Conservation (phyloP, 352 stramenopile genomes). For the Globisporangium cylindrosporum region DNA sequence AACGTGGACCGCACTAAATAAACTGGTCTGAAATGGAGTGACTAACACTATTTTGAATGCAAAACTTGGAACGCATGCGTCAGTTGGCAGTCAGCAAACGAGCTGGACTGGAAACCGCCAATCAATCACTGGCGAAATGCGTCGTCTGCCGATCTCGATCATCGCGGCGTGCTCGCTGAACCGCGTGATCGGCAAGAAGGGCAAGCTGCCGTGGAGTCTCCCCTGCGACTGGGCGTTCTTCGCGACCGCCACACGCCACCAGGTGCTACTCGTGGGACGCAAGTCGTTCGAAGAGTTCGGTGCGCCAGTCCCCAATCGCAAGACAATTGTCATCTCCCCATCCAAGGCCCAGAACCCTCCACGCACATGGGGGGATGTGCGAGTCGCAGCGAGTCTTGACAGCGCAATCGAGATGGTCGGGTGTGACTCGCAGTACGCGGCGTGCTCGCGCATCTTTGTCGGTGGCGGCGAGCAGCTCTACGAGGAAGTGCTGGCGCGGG, state of each 20-base stretch:
- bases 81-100: no score
- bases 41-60: background rate
- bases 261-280: conserved; percentile 66
- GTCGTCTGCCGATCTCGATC: conserved; percentile 45
- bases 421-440: conserved; percentile 28
- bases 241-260: conserved; percentile 37
- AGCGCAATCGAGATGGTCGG: conserved; percentile 42
- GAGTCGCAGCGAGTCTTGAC: conserved; percentile 34
- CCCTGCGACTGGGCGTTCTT: conserved; percentile 76
- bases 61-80: no score
- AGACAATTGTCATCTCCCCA: conserved; percentile 58
- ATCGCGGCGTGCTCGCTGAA: conserved; percentile 73
- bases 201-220: conserved; percentile 55
- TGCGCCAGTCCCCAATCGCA: conserved; percentile 38
- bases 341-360: conserved; percentile 15
- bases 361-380: conserved; percentile 21
- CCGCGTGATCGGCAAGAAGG: conserved; percentile 54
- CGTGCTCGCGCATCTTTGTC: conserved; percentile 52
- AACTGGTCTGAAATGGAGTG: background rate
- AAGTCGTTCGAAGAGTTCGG: conserved; percentile 56
- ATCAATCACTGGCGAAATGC: background rate
- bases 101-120: background rate
- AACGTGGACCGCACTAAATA: background rate
- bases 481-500: conserved; percentile 41
- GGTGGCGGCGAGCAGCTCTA: conserved; percentile 62